Evolutionary conservation across 106 monocot genomes (phyloP).

Genomic region (Gastrodia elata): DNA sequence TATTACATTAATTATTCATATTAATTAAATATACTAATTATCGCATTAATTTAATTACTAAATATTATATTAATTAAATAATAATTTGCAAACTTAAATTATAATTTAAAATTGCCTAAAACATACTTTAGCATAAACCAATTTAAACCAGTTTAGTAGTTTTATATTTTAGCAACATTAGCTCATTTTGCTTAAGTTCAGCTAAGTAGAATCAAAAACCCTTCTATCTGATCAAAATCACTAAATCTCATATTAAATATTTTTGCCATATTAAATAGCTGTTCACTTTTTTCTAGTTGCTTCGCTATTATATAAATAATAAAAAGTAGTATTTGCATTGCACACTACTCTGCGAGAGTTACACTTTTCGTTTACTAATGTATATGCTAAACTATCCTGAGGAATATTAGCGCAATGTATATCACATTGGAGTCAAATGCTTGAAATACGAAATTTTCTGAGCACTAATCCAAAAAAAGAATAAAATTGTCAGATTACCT

Average conservation of each 20-base stretch:
- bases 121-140: too few species aligned
- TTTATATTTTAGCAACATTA: too few species aligned
- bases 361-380: neutral
- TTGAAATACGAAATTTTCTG: neutral
- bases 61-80: too few species aligned
- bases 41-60: too few species aligned
- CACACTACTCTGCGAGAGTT: neutral
- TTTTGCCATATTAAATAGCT: neutral
- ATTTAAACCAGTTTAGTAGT: too few species aligned
- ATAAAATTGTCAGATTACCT: conserved; percentile 37
- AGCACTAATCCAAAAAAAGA: neutral
- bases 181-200: too few species aligned
- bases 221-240: neutral
- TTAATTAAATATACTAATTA: too few species aligned
- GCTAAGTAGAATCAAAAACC: too few species aligned
- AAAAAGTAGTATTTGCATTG: neutral
- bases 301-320: neutral
- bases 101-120: too few species aligned
- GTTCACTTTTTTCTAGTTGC: neutral
- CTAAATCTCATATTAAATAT: neutral
- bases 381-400: neutral
- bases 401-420: neutral
- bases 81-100: too few species aligned
- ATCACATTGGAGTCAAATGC: neutral
- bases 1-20: too few species aligned